phyloP scores from a whole-genome alignment of 139 green algal species.

The Tetradesmus lagerheimii region DNA sequence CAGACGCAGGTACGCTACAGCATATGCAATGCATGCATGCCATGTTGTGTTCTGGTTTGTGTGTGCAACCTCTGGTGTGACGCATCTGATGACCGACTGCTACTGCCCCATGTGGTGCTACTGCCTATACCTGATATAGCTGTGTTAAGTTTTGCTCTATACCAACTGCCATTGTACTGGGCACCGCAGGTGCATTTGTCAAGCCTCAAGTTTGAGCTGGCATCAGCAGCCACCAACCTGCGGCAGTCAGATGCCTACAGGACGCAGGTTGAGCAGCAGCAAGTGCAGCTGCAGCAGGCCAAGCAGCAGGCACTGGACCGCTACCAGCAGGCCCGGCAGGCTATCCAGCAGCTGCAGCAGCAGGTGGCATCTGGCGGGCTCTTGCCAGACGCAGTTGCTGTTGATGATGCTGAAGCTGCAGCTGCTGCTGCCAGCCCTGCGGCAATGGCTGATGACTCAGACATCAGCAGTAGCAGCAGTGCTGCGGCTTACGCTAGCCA shows the following conservation, averaged over 20 bases:
- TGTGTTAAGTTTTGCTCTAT: too few relatives aligned
- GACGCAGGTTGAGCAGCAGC: slow-evolving; percentile 1
- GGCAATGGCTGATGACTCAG: not conserved
- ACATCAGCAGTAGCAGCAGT: not conserved
- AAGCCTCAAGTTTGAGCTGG: slow-evolving; percentile 25
- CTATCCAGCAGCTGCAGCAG: slow-evolving; percentile 24
- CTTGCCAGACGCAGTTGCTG: not conserved
- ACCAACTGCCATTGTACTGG: not conserved
- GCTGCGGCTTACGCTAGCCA: not conserved
- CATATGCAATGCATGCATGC: not conserved
- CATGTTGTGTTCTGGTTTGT: too few relatives aligned
- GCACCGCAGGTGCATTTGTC: slow-evolving; percentile 16
- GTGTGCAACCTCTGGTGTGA: too few relatives aligned
- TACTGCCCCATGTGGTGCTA: not conserved
- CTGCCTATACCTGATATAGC: too few relatives aligned
- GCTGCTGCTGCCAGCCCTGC: not conserved
- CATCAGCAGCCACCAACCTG: slow-evolving; percentile 4
- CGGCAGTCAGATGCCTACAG: slow-evolving; percentile 1
- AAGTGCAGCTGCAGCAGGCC: not conserved
- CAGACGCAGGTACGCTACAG: not conserved
- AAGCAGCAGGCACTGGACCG: slow-evolving; percentile 26
- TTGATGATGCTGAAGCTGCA: not conserved
- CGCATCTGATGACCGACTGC: too few relatives aligned
- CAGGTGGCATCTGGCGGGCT: not conserved
- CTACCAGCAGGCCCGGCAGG: slow-evolving; percentile 6